Base-by-base conservation (phyloP, 352 stramenopile genomes). In the Lagenidium sp. region DNA sequence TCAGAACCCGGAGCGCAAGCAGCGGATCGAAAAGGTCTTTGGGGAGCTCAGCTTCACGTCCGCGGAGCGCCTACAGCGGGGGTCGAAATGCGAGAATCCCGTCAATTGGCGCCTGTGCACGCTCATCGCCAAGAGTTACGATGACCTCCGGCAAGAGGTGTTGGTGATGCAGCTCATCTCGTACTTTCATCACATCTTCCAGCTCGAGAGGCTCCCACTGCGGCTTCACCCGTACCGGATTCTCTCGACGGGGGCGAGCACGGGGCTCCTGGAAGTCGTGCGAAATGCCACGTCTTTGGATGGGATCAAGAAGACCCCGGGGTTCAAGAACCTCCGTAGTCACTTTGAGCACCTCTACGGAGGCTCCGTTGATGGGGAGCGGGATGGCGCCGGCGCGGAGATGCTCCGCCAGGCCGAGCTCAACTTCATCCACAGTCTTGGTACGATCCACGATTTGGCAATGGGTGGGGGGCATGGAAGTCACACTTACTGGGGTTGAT, bases 81-180 rank as follows among this genome's bases (percentile, higher is more conserved):
- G 36, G 47, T 18, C 28, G 41, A n/a, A 41, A 43, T 26, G 26
- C 18, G 1, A 32, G 11, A 8, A 62, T 25, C 36, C 52, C 3
- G 26, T 47, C 1, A 54, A 56, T 5, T 85, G 77, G 66, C 59
- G 61, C 8, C 43, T 91, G 19, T 56, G 73, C 23, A 70, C 74
- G 19, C 73, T 98, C 23, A 98, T 99, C 63, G 83, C 98, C 23
- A 99, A 91, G 74, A 97, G 88, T 39, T 97, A 97, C 57, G 96
- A 99, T 65, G 95, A 99, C 52, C 60, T 99, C 39, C 72, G 95
- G 4, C 96, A 99, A 58, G 95, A 99, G 68, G 89, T 97, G 30
- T 94, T 98, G 51, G 89, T 97, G 4, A 97, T 98, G 83, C 94
- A 99, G 60, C 69, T 99, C 16, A 98, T 99, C 41, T 81, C 87